Base-by-base conservation (phyloP, 2,329 filamentous ascomycete species). In the Calonectria crousiana region DNA sequence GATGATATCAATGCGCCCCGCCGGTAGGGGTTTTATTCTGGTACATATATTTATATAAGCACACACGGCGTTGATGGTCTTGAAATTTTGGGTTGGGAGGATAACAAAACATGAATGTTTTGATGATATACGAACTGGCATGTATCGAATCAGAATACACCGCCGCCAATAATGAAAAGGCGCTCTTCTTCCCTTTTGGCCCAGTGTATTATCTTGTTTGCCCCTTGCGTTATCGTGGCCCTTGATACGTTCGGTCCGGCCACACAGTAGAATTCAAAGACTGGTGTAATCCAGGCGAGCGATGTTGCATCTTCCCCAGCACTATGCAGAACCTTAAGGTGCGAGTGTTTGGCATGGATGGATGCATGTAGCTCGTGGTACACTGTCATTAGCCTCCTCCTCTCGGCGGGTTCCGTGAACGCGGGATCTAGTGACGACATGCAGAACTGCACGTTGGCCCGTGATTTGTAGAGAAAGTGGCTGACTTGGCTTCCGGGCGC, bases 101-200 rank as follows among this genome's bases (percentile, higher is more conserved):
- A 77, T 73, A 65, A 58, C 36, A 68, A 74, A 70, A 69, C 62
- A 52, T 73, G 38, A 69, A 62, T 58, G 53, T 72, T 66, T 79
- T 72, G 69, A 77, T 77, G 64, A 74, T 68, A 67, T 71, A 77
- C 70, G 67, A 74, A 51, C 74, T 75, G 65, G 52, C 73, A 74
- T 72, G 72, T 41, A 67, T 72, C 66, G 49, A 58, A 58, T 84
- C 77, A 93, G 80, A 93, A 94, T 78, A 98, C 96, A 53, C 96
- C 97, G n/a, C 97, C 97, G 1, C 97, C 97, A 82, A 99, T 97
- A 74, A 99, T 98, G 82, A 99, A 99, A 8, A 98, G 87, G 72
- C 97, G 89, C 85, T 98, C 96, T 84, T 98, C 96, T 85, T 99
- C 97, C 77, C 93, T 90, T 82, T 95, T 93, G 2, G 96, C 93